phyloP scores from a whole-genome alignment of 2,329 filamentous ascomycete species.

The Fusarium humuli region DNA sequence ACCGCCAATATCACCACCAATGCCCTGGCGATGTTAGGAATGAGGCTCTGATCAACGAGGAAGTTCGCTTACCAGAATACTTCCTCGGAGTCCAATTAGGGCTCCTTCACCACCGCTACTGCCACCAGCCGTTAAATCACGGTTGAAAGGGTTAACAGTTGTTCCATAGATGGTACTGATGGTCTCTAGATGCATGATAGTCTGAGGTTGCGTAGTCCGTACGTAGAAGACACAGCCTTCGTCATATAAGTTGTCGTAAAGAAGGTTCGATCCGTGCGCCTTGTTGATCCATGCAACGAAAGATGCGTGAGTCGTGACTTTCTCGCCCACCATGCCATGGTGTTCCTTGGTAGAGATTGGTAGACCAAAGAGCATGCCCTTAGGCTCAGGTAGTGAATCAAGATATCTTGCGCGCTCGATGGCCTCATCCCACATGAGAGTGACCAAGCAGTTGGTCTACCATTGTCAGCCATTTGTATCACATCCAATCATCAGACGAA shows the following conservation, averaged over 20 bases:
- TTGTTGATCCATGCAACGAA: conserved; percentile 50
- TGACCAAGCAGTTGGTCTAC: conserved; percentile 51
- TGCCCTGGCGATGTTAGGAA: conserved; percentile 41
- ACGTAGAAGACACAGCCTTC: conserved; percentile 58
- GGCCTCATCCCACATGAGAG: conserved; percentile 52
- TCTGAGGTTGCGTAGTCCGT: conserved; percentile 76
- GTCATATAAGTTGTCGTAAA: conserved; percentile 47
- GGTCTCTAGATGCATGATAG: conserved; percentile 66
- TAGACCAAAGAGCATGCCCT: conserved; percentile 50
- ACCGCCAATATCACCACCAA: conserved; percentile 58
- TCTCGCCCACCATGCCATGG: conserved; percentile 51
- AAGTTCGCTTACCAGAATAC: conserved; percentile 48
- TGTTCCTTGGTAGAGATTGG: conserved; percentile 53
- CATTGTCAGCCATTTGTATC: neutral
- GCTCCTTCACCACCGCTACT: conserved; percentile 69
- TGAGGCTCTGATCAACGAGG: accelerated
- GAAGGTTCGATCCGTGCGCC: conserved; percentile 49
- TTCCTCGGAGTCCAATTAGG: conserved; percentile 56
- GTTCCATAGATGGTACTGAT: conserved; percentile 73
- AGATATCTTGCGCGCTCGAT: conserved; percentile 50
- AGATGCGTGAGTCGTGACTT: conserved; percentile 47
- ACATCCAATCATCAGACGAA: accelerated
- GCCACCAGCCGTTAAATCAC: conserved; percentile 70
- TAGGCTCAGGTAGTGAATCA: conserved; percentile 50
- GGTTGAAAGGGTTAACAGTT: conserved; percentile 72